Evolutionary conservation across 2,329 filamentous ascomycete species (phyloP), one percentile per base, ranked within the genome.

Genomic region (Fusarium albosuccineum): DNA sequence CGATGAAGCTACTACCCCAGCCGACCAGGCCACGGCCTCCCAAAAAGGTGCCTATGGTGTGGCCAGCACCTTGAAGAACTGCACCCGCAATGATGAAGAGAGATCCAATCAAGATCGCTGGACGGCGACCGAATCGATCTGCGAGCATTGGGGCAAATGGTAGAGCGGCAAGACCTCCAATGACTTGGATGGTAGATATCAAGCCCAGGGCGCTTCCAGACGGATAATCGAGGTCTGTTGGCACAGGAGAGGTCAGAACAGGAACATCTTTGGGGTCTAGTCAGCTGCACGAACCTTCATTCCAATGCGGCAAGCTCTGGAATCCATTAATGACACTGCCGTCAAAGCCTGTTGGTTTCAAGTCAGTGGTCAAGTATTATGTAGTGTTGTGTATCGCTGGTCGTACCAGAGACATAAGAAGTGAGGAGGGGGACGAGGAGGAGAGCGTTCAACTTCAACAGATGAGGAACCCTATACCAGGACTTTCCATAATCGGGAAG

Each of bases 231-330:
- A 82, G 79, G 63, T 80, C 59, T 55, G 29, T 5, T 27, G 8
- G 30, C 10, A 8, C 30, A 33, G 10, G 30, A 33, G 30, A 10
- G 30, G 7, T 33, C 7, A 10, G 10, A 33, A 33, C 30, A 33
- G 30, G 30, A 33, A 10, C 30, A 33, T 33, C 8, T 33, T 33
- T 10, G 10, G 16, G 10, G 13, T 13, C 6, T 27, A 14, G 27
- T 22, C 46, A 49, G 8, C 16, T 9, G 16, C 22, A 49, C 80
- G 60, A 79, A 82, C 8, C 80, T 36, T 74, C 70, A 51, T 79
- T 71, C 79, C 79, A 82, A 5, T 72, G 69, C 2, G 72, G 62
- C 5, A 82, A 64, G 1, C 76, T 74, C 64, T 82, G 79, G 7
- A 82, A 71, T 2, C 77, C 75, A 60, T 78, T 78, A 66, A 78